Evolutionary conservation across 495 filamentous ascomycete species (phyloP), one percentile per base, ranked within the genome.

Genomic region (Annulohypoxylon nitens): DNA sequence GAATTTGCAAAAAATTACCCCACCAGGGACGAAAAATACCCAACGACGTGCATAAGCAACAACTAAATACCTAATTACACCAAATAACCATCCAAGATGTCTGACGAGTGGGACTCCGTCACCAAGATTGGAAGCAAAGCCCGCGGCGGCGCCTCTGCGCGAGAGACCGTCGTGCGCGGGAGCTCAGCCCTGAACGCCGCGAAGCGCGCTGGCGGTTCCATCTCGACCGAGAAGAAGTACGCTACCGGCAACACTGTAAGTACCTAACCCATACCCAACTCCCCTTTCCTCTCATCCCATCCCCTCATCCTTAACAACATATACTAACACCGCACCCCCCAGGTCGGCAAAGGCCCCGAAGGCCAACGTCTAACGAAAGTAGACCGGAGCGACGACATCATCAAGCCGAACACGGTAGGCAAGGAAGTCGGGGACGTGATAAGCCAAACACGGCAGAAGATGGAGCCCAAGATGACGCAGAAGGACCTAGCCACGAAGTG

Each of bases 351-450:
- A 33, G 77, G 77, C 37, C 77, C 77, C 69, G 95, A 98, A 86
- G 96, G 96, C 77, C 96, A 99, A 83, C 94, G 92, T 78, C 87
- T 98, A 60, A 98, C 96, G 50, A 99, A 98, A 87, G 94, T 99
- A 80, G 96, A 98, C 88, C 96, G 96, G 75, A 89, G 90, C 81
- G 97, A 98, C 87, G 96, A 98, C 80, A 97, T 98, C 84, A 90
- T 98, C 81, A 97, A 97, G 85, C 94, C 94, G 75, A 95, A 94
- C 82, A 97, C 93, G 61, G 87, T 98, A 55, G 93, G 94, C 75
- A 80, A 83, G 69, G 85, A 88, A 59, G 93, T 98, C 69, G 94
- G 92, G 69, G 88, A 92, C 66, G 93, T 91, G 25, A 97, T 99
- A 88, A 87, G 88, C 74, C 86, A 88, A 76, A 88, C 89, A 65